Conservation (phyloP, 371 early-diverging fungal genomes). For the Rhizopus sp. region DNA sequence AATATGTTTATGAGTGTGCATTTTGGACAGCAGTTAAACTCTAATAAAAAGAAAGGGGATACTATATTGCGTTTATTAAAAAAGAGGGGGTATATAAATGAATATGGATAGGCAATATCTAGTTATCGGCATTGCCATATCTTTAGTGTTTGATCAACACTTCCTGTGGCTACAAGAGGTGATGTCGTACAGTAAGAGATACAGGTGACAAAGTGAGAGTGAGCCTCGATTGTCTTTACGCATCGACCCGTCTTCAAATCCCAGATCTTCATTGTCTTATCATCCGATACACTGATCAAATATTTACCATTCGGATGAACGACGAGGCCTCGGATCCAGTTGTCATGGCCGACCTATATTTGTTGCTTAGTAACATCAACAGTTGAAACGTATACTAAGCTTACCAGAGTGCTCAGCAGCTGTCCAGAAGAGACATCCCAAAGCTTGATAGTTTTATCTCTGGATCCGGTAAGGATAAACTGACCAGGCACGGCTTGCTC, state of each 20-base stretch:
- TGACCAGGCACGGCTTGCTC: constrained; percentile 53
- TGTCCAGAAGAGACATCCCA: constrained; percentile 76
- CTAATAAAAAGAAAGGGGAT: not conserved
- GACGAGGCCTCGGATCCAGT: constrained; percentile 86
- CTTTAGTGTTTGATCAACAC: constrained; percentile 72
- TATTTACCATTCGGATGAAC: constrained; percentile 79
- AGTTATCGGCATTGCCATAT: constrained; percentile 63
- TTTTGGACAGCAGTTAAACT: constrained; percentile 61
- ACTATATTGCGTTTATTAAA: not conserved
- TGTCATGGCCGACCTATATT: constrained; percentile 84
- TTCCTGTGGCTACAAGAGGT: constrained; percentile 78
- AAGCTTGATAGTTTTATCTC: constrained; percentile 85
- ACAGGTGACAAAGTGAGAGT: constrained; percentile 86
- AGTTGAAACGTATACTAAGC: not conserved
- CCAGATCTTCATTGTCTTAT: constrained; percentile 87
- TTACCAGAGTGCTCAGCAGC: constrained; percentile 72
- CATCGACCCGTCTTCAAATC: constrained; percentile 81
- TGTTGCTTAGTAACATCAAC: constrained; percentile 10
- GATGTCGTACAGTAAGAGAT: constrained; percentile 41
- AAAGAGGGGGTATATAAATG: not conserved
- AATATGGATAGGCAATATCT: not conserved
- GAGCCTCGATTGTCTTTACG: constrained; percentile 76
- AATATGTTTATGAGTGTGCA: constrained; percentile 75
- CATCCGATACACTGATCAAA: constrained; percentile 79
- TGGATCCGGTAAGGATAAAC: constrained; percentile 77